Evolutionary conservation across 257 asterid genomes (phyloP).

Genomic region (Vinca minor): DNA sequence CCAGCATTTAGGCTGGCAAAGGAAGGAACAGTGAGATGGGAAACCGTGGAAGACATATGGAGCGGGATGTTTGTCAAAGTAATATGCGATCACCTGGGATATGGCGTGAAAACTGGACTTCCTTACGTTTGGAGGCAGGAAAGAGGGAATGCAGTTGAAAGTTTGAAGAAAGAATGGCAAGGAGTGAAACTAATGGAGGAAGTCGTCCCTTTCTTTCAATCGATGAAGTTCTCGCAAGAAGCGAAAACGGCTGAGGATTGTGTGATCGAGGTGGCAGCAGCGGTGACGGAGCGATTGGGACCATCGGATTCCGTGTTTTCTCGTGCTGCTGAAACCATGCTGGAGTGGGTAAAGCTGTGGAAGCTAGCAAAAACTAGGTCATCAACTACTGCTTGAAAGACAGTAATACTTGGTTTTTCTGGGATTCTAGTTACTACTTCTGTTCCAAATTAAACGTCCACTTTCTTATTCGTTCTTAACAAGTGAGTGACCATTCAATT

Average conservation of each 20-base stretch:
- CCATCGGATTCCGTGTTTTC: constrained; percentile 41
- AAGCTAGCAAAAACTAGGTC: constrained; percentile 35
- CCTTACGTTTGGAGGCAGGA: constrained; percentile 92
- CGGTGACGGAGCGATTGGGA: constrained; percentile 56
- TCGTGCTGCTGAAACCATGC: constrained; percentile 65
- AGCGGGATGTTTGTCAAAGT: constrained; percentile 85
- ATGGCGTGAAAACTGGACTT: constrained; percentile 82
- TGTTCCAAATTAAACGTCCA: too few species aligned
- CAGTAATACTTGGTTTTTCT: background rate
- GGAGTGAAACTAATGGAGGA: constrained; percentile 96
- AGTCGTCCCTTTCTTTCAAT: constrained; percentile 80
- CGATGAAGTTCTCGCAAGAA: constrained; percentile 42
- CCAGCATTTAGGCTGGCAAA: constrained; percentile 71
- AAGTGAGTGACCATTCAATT: too few species aligned
- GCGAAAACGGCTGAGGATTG: constrained; percentile 68
- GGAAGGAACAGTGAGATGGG: constrained; percentile 91
- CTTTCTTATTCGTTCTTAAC: too few species aligned
- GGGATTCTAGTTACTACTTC: too few species aligned
- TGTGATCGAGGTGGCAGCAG: constrained; percentile 67
- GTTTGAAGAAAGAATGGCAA: constrained; percentile 94
- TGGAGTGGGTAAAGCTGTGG: constrained; percentile 83
- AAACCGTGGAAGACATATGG: constrained; percentile 86
- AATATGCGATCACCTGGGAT: constrained; percentile 65
- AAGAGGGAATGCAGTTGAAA: constrained; percentile 62
- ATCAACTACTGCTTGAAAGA: constrained; percentile 8